Evolutionary conservation across 768 basidiomycete species (phyloP).

Genomic region (Lanmaoa pseudosensibilis): DNA sequence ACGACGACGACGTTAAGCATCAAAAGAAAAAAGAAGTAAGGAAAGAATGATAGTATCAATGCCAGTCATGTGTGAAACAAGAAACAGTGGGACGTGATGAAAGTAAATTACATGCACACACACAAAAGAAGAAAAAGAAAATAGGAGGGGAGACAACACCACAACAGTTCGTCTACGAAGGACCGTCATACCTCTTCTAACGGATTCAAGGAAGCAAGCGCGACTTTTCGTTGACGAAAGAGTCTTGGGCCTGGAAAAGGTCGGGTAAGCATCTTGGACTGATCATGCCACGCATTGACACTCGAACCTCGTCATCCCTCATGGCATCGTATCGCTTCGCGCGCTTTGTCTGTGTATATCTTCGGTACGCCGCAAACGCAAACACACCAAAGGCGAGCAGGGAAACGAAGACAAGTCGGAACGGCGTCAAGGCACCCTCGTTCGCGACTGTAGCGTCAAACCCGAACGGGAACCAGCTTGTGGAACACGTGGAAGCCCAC

Average conservation of each 20-base stretch:
- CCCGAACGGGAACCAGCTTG: constrained; percentile 27
- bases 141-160: too few relatives aligned
- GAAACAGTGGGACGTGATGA: not conserved
- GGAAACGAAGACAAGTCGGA: constrained; percentile 3
- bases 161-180: not conserved
- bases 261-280: not conserved
- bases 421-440: not conserved
- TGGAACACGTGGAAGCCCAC: constrained; percentile 42
- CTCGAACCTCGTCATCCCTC: constrained; percentile 13
- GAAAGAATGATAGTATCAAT: not conserved
- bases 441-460: constrained; percentile 1
- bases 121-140: not conserved
- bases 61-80: constrained; percentile 6
- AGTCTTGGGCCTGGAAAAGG: not conserved
- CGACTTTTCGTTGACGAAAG: constrained; percentile 26
- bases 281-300: not conserved
- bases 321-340: constrained; percentile 1
- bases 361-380: constrained; percentile 15
- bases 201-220: constrained; percentile 23
- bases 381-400: constrained; percentile 16
- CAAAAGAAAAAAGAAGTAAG: not conserved
- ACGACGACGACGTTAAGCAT: not conserved
- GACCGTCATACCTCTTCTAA: not conserved
- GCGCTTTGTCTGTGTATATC: constrained; percentile 8
- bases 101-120: not conserved